Evolutionary conservation across 2,329 filamentous ascomycete species (phyloP).

Genomic region (Aspergillus intermedius): DNA sequence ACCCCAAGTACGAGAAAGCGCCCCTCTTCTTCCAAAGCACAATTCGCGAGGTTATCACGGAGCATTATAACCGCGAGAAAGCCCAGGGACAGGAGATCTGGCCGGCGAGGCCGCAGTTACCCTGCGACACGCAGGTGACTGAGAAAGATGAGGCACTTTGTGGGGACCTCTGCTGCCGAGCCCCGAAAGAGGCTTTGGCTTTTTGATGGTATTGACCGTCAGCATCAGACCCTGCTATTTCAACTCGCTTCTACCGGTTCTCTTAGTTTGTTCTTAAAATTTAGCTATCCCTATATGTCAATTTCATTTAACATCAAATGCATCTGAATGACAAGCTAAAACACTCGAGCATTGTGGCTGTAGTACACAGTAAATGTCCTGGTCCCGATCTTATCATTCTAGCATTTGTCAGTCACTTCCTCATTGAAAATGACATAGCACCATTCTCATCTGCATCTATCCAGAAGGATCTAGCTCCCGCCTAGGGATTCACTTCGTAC

Average conservation of each 20-base stretch:
- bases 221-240: neutral
- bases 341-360: no score
- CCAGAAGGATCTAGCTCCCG: no score
- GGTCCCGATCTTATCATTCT: no score
- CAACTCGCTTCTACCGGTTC: neutral
- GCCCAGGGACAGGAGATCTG: constrained; percentile 44
- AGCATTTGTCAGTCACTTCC: no score
- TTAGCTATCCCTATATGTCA: neutral
- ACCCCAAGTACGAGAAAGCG: constrained; percentile 55
- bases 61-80: constrained; percentile 45
- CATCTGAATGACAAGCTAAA: no score
- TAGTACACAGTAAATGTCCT: no score
- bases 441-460: no score
- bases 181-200: constrained; percentile 16
- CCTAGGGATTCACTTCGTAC: no score
- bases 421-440: no score
- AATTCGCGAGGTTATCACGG: constrained; percentile 44
- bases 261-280: neutral
- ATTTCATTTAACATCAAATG: neutral
- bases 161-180: constrained; percentile 14
- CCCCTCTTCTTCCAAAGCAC: constrained; percentile 52
- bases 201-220: constrained; percentile 12
- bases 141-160: constrained; percentile 22
- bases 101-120: constrained; percentile 31
- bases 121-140: constrained; percentile 10